Evolutionary conservation across 208 protist species (phyloP), one percentile per base, ranked within the genome.

Genomic region (Trypanosoma mega): DNA sequence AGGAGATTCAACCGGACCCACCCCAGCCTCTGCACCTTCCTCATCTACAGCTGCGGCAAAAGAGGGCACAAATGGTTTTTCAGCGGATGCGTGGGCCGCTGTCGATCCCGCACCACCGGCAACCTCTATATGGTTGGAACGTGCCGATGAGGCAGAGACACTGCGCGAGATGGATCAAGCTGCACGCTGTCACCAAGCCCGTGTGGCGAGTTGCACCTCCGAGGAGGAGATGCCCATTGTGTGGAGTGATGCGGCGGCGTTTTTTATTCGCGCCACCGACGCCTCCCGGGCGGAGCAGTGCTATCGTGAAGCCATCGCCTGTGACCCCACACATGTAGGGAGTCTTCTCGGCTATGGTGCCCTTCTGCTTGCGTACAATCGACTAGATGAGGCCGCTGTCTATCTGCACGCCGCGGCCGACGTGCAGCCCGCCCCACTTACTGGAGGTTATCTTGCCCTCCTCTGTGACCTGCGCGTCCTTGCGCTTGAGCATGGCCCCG

Each of bases 241-340:
- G 31, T 96, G 83, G 85, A 60, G 64, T 24, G 92, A 96, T 54
- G 84, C 87, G 39, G 92, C 76, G 2, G 45, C 69, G 46, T 90
- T 92, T 68, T 94, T 87, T 80, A 56, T 85, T 20, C 80, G 87
- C 50, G 63, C 62, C n/a, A 81, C 80, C n/a, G 78, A 92, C 31
- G 48, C 79, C n/a, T 62, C 72, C 33, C 87, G 82, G 61, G 87
- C 92, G 18, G 92, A 97, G 77, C 83, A 93, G 70, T 87, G 81
- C 55, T 96, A 93, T 47, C 86, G 88, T 39, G 92, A 97, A 54
- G 88, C 90, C 24, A 74, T 97, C 53, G 72, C 87, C 18, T 75
- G 75, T 64, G 74, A 92, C 48, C 71, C 85, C 24, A 18, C 16
- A 3, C 68, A 87, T 63, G 59, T 85, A n/a, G 54, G 57, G 27